phyloP scores from a whole-genome alignment of 1,284 basidiomycete species.

The Coniferiporia weirii region DNA sequence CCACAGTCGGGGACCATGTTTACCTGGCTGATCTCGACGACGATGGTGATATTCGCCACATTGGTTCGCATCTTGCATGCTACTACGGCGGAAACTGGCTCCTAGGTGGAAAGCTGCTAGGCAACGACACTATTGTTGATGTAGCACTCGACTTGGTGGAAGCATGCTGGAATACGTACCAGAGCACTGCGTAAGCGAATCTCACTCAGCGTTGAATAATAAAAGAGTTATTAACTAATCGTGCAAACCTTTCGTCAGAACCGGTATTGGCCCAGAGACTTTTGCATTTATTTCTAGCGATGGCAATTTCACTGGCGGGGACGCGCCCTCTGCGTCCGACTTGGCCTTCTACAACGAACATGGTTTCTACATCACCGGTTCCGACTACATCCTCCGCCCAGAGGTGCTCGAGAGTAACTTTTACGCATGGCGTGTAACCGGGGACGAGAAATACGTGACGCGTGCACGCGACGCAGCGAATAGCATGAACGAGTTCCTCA shows the following conservation, averaged over 20 bases:
- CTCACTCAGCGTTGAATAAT: too few species aligned
- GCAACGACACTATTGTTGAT: slow-evolving; percentile 64
- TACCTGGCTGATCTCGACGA: slow-evolving; percentile 22
- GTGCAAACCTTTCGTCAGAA: slow-evolving; percentile 34
- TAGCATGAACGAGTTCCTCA: slow-evolving; percentile 33
- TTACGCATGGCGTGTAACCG: slow-evolving; percentile 68
- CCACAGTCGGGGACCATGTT: slow-evolving; percentile 38
- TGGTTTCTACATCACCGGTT: slow-evolving; percentile 55
- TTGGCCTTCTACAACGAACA: slow-evolving; percentile 51
- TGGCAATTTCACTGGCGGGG: slow-evolving; percentile 48
- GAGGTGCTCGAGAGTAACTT: slow-evolving; percentile 77
- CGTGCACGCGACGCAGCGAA: slow-evolving; percentile 42
- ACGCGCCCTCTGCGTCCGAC: slow-evolving; percentile 32
- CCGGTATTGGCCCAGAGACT: slow-evolving; percentile 66
- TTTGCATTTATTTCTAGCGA: slow-evolving; percentile 57
- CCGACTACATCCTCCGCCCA: slow-evolving; percentile 52
- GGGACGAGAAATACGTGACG: slow-evolving; percentile 47
- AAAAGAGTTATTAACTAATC: too few species aligned
- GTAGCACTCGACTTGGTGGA: slow-evolving; percentile 57
- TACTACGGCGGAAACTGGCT: slow-evolving; percentile 42
- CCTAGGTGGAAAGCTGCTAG: slow-evolving; percentile 56
- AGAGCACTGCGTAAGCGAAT: slow-evolving; percentile 51
- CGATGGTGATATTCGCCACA: slow-evolving; percentile 21
- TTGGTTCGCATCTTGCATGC: slow-evolving; percentile 26
- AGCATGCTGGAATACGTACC: slow-evolving; percentile 74